Conservation (phyloP, 139 green algal genomes). For the Chlamydomonas sphaeroides region DNA sequence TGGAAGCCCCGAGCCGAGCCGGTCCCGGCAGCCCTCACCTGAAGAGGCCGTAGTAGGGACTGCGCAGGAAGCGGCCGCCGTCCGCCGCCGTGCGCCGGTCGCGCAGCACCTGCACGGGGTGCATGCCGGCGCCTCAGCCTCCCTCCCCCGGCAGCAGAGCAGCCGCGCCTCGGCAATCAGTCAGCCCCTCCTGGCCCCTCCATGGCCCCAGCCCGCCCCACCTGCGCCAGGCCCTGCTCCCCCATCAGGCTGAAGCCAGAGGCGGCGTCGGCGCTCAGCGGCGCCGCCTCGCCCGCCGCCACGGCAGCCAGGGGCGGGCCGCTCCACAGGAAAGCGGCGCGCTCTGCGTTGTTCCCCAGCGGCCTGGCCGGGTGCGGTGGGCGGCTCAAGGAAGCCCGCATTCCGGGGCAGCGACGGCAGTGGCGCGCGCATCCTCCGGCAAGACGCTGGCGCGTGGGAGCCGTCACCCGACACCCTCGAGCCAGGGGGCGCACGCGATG, state of each 20-base stretch:
- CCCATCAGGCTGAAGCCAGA: slow-evolving; percentile 5
- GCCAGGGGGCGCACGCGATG: too few species aligned
- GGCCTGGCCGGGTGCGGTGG: not conserved
- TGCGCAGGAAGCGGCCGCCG: slow-evolving; percentile 15
- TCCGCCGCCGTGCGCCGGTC: too few species aligned
- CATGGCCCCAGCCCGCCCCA: not conserved
- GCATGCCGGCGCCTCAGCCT: too few species aligned
- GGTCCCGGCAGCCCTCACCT: too few species aligned
- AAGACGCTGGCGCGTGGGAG: too few species aligned
- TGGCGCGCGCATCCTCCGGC: too few species aligned
- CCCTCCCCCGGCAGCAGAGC: too few species aligned
- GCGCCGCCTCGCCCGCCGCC: not conserved
- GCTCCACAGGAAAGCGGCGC: slow-evolving; percentile 25
- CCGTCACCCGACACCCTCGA: too few species aligned
- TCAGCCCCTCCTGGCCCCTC: not conserved
- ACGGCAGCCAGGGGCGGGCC: not conserved
- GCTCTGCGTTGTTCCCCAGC: slow-evolving; percentile 22
- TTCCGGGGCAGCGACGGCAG: too few species aligned
- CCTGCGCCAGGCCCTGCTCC: not conserved
- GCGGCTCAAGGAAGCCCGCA: too few species aligned
- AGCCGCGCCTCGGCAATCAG: not conserved
- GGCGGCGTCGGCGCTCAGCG: not conserved
- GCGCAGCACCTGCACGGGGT: not conserved
- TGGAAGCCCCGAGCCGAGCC: too few species aligned
- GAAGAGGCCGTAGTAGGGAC: slow-evolving; percentile 33